Conservation (phyloP, 345 rosid species). For the Citropsis articulata region DNA sequence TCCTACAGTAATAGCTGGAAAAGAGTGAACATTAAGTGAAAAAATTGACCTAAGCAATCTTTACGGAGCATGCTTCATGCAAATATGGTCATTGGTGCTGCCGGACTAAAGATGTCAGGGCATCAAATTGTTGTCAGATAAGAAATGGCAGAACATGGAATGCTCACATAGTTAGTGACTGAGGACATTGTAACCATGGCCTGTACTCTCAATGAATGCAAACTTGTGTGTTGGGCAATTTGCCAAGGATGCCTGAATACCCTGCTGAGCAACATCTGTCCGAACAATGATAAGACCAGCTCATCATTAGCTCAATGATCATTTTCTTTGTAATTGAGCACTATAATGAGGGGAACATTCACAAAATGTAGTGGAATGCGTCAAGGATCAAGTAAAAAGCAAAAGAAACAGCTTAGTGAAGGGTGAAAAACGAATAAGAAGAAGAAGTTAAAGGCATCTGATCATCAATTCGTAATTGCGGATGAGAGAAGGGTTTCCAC, state of each 20-base stretch:
- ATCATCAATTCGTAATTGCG: not conserved
- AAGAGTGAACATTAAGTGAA: not conserved
- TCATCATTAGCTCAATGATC: conserved; percentile 7
- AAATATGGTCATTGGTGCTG: conserved; percentile 5
- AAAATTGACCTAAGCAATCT: not conserved
- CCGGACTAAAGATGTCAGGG: not conserved
- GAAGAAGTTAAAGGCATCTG: too few species aligned
- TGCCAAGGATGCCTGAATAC: not conserved
- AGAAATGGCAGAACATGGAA: not conserved
- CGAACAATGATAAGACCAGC: conserved; percentile 18
- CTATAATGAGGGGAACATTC: conserved; percentile 10
- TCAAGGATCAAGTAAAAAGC: not conserved
- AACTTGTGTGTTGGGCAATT: not conserved
- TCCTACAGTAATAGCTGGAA: not conserved
- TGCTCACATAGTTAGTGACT: not conserved
- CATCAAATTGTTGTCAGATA: conserved; percentile 8
- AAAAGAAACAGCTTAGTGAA: too few species aligned
- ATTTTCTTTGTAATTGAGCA: not conserved
- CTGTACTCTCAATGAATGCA: conserved; percentile 8
- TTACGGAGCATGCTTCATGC: not conserved
- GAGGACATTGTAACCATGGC: conserved; percentile 4
- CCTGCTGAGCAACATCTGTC: conserved; percentile 13
- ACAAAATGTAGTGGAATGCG: conserved; percentile 6
- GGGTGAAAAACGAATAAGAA: too few species aligned
- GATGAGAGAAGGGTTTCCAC: not conserved